phyloP scores from a whole-genome alignment of 805 yeast genomes.

The Metschnikowia lunata region DNA sequence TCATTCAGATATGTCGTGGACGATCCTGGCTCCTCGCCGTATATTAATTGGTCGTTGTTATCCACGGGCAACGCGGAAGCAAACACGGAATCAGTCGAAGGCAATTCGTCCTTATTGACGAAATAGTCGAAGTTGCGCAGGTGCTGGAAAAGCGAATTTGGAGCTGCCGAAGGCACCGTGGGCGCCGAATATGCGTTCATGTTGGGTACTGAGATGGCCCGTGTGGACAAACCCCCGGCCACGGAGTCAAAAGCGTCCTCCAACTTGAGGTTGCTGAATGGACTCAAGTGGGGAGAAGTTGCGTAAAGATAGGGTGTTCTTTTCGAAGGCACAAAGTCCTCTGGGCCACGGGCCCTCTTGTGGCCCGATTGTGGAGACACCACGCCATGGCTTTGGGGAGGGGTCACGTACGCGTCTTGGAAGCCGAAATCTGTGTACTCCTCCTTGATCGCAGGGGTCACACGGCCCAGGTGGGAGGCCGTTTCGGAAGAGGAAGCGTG shows the following conservation, averaged over 20 bases:
- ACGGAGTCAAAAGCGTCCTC: conserved; percentile 11
- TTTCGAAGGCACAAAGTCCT: conserved; percentile 12
- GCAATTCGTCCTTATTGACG: conserved; percentile 4
- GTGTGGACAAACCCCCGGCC: conserved; percentile 2
- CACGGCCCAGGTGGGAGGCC: background rate
- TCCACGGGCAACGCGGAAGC: conserved; percentile 4
- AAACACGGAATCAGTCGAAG: conserved; percentile 6
- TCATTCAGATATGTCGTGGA: background rate
- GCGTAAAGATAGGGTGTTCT: background rate
- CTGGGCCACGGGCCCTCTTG: conserved; percentile 4
- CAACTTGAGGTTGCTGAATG: conserved; percentile 7
- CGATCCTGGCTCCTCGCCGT: background rate
- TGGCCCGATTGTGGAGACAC: conserved; percentile 5
- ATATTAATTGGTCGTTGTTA: background rate
- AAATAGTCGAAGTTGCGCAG: conserved; percentile 4
- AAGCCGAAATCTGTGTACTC: conserved; percentile 1
- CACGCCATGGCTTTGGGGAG: background rate
- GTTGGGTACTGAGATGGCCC: conserved; percentile 21
- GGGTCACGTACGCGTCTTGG: conserved; percentile 6
- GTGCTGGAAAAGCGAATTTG: conserved; percentile 10
- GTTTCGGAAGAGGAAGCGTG: background rate
- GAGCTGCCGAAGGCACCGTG: background rate
- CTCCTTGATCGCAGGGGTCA: conserved; percentile 5
- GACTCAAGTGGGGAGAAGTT: conserved; percentile 5
- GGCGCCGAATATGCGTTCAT: conserved; percentile 6